Conservation (phyloP, 2,329 filamentous ascomycete species). For the Sclerotinia subarctica region DNA sequence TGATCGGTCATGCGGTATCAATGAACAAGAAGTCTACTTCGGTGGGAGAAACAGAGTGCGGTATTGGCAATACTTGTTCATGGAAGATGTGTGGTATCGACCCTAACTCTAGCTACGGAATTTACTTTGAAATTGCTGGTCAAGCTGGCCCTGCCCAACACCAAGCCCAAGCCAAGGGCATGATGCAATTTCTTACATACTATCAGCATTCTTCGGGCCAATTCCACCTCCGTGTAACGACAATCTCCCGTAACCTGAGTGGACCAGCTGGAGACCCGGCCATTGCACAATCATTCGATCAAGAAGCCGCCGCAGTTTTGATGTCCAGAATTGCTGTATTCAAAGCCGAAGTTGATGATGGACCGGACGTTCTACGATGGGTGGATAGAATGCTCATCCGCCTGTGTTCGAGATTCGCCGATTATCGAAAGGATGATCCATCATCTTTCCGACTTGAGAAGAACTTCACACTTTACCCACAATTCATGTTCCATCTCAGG, state of each 20-base stretch:
- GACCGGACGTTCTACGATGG: conserved; percentile 96
- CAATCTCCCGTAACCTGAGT: conserved; percentile 84
- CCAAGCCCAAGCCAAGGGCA: conserved; percentile 82
- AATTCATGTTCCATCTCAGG: conserved; percentile 99
- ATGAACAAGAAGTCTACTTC: conserved; percentile 97
- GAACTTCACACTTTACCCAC: conserved; percentile 98
- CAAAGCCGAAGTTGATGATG: conserved; percentile 97
- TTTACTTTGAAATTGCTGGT: conserved; percentile 97
- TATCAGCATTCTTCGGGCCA: conserved; percentile 97
- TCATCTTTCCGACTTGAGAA: conserved; percentile 96
- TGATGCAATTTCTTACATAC: conserved; percentile 98
- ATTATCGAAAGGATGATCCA: conserved; percentile 97
- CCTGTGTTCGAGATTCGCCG: conserved; percentile 91
- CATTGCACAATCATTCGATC: conserved; percentile 95
- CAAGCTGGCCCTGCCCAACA: conserved; percentile 84
- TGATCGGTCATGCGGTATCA: conserved; percentile 95
- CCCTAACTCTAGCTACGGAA: conserved; percentile 85
- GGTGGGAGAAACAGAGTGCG: conserved; percentile 95
- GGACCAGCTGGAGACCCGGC: conserved; percentile 92
- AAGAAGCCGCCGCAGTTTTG: conserved; percentile 93
- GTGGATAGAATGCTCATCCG: conserved; percentile 98
- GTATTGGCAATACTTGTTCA: conserved; percentile 96
- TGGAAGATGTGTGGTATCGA: conserved; percentile 99
- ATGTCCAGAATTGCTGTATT: conserved; percentile 99
- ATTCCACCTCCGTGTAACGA: conserved; percentile 94